Base-by-base conservation (phyloP, 2,329 filamentous ascomycete genomes). In the Tetracladium maxilliforme region DNA sequence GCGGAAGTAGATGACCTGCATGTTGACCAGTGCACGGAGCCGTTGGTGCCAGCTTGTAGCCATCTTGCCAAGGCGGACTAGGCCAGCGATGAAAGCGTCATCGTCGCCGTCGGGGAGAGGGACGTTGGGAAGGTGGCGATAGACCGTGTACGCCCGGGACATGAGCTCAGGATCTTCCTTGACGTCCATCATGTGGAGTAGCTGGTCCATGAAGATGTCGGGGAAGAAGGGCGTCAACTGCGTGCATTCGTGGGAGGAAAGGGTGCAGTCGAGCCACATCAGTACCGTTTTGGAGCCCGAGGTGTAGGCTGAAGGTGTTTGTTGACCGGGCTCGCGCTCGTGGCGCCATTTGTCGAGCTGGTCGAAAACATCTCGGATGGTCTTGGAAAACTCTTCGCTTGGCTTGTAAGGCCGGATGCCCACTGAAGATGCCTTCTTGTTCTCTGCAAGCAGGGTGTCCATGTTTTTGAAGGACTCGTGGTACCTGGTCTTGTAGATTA, bases 171-270 rank as follows among this genome's bases (percentile, higher is more conserved):
- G 84, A 41, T 98, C 90, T 49, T 98, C 90, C 49, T 95, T 95
- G 47, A 98, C 83, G 44, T 98, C 90, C 87, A 98, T 98, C 90
- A 98, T 98, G 58, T 98, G 86, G 26, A 98, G 58, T 10, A 98
- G 68, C 47, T 94, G 81, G 40, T 90, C 81, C 48, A 92, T 90
- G 43, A 95, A 87, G 1, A 78, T 64, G 18, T 80, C 67, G 0
- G 84, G 79, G 58, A 98, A 95, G 64, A 94, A 95, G 4, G 76
- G 72, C 11, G 92, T 71, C 10, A 98, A 68, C 44, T 90, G 78
- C 0, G 73, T 92, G 51, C 90, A 98, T 47, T 95, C 90, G 34
- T 92, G 80, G 1, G 83, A 92, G 4, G 81, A 83, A 4, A 98
- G 61, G 10, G 83, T 90, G 24, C 73, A 79, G 51, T 98, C 90